A percentile compares a stretch with the other conserved stretches of the same genome.
Evolutionary conservation across 2,329 filamentous ascomycete species (phyloP).

Genomic region (Claviceps digitariae): DNA sequence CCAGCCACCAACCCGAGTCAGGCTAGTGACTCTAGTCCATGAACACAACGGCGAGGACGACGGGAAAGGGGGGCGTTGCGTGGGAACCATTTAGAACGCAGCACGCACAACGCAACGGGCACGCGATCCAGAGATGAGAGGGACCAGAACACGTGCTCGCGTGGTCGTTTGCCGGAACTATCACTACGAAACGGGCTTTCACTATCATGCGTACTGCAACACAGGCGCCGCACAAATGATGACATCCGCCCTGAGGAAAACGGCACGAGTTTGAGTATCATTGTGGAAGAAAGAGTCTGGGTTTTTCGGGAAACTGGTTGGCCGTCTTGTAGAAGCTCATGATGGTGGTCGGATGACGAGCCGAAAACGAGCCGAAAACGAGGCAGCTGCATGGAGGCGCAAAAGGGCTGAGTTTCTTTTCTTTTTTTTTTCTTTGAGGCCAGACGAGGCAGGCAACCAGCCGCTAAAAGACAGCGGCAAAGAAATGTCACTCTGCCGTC

Average conservation of each 20-base stretch:
- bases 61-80: neutral
- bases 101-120: neutral
- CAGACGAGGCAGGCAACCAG: neutral
- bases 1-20: neutral
- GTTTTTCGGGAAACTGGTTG: neutral
- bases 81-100: neutral
- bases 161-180: no score
- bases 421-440: neutral
- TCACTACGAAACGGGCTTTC: neutral
- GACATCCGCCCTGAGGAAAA: neutral
- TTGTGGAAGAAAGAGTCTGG: neutral
- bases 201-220: neutral
- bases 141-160: neutral
- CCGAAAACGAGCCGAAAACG: neutral
- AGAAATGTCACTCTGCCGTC: neutral
- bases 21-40: neutral
- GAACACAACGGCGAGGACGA: neutral
- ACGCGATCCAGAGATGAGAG: neutral
- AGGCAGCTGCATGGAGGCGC: no score
- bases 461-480: neutral
- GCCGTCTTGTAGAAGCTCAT: neutral
- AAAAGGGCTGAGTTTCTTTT: no score
- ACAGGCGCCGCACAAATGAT: neutral
- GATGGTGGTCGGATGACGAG: no score
- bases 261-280: neutral